Conservation (phyloP, 2,329 filamentous ascomycete genomes). For the Calonectria fujianensis region DNA sequence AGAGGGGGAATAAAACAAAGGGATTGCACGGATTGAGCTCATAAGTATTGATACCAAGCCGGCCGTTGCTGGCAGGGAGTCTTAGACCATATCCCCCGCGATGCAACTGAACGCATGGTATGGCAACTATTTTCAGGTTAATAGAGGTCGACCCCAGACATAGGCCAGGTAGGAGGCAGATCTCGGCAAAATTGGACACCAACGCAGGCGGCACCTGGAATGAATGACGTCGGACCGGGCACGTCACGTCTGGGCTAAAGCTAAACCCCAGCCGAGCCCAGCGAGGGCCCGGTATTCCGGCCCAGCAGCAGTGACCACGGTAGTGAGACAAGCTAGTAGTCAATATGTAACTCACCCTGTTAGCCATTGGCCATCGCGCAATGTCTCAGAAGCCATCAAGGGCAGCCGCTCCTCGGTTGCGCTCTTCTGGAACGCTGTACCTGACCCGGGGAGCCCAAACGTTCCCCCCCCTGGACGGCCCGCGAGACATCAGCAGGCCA, state of each 20-base stretch:
- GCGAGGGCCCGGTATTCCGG: not conserved
- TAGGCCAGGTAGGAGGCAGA: not conserved
- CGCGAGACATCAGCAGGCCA: not conserved
- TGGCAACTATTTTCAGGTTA: not conserved
- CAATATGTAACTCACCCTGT: not conserved
- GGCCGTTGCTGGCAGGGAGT: too few species aligned
- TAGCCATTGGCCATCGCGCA: not conserved
- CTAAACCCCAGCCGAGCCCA: not conserved
- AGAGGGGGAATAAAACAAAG: not conserved
- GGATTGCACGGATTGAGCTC: not conserved
- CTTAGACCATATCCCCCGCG: not conserved
- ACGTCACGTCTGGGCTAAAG: not conserved
- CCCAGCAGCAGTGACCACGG: not conserved
- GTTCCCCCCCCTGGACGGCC: not conserved
- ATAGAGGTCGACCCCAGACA: not conserved
- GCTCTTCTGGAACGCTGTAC: conserved; percentile 12
- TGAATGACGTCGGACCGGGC: conserved; percentile 3
- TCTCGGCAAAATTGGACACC: conserved; percentile 1
- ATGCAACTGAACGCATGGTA: conserved; percentile 9
- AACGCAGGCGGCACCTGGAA: not conserved
- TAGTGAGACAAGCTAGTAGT: not conserved
- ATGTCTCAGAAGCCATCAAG: not conserved
- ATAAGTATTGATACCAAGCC: not conserved
- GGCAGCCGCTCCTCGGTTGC: not conserved
- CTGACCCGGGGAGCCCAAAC: not conserved